Evolutionary conservation across 768 basidiomycete species (phyloP).

Genomic region (Arthromyces matolae): DNA sequence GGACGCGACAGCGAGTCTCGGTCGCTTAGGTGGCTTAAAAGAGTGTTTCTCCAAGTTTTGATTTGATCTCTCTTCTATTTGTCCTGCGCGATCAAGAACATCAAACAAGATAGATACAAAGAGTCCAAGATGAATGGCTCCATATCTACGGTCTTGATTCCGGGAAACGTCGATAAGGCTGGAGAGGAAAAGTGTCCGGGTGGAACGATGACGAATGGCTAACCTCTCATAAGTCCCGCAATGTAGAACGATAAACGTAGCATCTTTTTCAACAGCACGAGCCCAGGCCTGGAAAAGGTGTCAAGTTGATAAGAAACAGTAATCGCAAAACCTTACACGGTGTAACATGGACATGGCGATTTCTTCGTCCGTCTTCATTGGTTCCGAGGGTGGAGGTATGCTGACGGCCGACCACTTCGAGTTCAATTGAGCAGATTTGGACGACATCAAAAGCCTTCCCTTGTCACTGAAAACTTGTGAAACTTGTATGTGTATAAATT

Average conservation of each 20-base stretch:
- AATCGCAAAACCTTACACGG: neutral
- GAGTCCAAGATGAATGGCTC: neutral
- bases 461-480: neutral
- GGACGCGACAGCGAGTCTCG: no score
- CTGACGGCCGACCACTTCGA: neutral
- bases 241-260: neutral
- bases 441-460: no score
- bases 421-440: neutral
- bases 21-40: no score
- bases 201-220: constrained; percentile 2
- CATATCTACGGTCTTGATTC: neutral
- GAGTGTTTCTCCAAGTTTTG: neutral
- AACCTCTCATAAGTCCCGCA: neutral
- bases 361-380: neutral
- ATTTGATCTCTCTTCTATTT: neutral
- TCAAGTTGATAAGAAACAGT: neutral
- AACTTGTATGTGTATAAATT: no score
- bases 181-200: neutral
- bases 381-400: neutral
- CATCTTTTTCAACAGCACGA: neutral
- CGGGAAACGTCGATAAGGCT: neutral
- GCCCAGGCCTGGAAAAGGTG: neutral
- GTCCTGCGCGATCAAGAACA: neutral
- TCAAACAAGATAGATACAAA: neutral
- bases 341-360: neutral